Evolutionary conservation across 2,329 filamentous ascomycete species (phyloP).

Genomic region (Alternaria longipes): DNA sequence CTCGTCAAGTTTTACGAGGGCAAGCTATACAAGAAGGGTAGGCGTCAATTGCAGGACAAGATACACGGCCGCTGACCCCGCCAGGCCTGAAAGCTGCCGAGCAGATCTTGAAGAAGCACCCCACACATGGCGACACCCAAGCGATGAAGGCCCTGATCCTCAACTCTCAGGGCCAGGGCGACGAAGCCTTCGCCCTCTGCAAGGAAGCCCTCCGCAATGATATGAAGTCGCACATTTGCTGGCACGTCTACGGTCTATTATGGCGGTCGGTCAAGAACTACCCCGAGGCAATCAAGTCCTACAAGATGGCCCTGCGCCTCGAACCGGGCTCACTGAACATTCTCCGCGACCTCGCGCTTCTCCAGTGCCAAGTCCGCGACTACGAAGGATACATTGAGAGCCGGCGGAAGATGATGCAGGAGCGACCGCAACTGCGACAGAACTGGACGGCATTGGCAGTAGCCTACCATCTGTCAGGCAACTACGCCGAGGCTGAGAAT

Average conservation of each 20-base stretch:
- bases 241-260: constrained; percentile 97
- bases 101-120: constrained; percentile 92
- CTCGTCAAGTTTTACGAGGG: constrained; percentile 96
- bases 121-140: constrained; percentile 96
- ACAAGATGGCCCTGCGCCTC: constrained; percentile 91
- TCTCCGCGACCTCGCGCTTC: constrained; percentile 87
- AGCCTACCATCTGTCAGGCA: constrained; percentile 89
- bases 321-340: constrained; percentile 97
- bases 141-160: constrained; percentile 99
- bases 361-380: constrained; percentile 97
- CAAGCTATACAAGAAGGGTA: constrained; percentile 94
- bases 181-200: constrained; percentile 92
- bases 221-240: constrained; percentile 99
- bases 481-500: constrained; percentile 85
- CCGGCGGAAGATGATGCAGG: constrained; percentile 85
- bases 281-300: constrained; percentile 98
- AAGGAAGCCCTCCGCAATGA: constrained; percentile 93
- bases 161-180: constrained; percentile 88
- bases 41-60: constrained; percentile 17
- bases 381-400: constrained; percentile 93
- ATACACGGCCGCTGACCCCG: constrained; percentile 33
- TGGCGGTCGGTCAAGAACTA: constrained; percentile 97
- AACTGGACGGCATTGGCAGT: constrained; percentile 99
- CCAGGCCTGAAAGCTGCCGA: constrained; percentile 91
- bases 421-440: constrained; percentile 80